Percentiles rank a stretch among this genome's conserved stretches.
Evolutionary conservation across 2,329 filamentous ascomycete species (phyloP).

Genomic region (Calonectria pauciramosa): DNA sequence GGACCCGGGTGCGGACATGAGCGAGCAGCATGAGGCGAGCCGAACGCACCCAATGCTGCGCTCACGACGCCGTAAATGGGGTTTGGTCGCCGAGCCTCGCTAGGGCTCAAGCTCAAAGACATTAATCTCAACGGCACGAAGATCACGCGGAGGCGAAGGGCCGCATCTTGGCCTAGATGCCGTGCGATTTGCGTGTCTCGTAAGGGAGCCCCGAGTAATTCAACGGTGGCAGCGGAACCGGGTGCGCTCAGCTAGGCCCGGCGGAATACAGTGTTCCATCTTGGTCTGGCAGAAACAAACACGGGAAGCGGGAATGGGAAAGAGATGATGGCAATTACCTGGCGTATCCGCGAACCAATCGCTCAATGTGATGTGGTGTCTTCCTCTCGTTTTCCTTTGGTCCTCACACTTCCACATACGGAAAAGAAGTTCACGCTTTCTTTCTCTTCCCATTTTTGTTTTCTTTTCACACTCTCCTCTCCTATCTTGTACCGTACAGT

Average conservation of each 20-base stretch:
- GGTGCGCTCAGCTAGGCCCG: neutral
- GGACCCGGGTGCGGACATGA: slow-evolving; percentile 9
- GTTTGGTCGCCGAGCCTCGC: neutral
- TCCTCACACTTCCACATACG: neutral
- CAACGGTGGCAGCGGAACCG: neutral
- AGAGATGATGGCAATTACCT: slow-evolving; percentile 11
- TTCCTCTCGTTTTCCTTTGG: neutral
- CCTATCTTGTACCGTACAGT: neutral
- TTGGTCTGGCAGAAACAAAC: neutral
- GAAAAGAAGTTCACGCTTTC: neutral
- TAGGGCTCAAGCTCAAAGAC: neutral
- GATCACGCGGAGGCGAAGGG: neutral
- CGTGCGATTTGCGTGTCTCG: neutral
- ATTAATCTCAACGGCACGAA: neutral
- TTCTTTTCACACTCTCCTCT: neutral
- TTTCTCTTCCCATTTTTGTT: neutral
- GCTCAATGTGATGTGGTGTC: neutral
- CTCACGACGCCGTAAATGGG: neutral
- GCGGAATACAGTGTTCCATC: neutral
- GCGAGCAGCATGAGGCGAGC: slow-evolving; percentile 1
- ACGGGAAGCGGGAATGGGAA: slow-evolving; percentile 15
- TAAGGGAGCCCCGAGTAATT: neutral
- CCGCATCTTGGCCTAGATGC: neutral
- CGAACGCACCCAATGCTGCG: neutral
- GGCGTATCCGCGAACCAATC: neutral